Base-by-base conservation (phyloP, 1,284 basidiomycete genomes). In the Anthracocystis setariae region DNA sequence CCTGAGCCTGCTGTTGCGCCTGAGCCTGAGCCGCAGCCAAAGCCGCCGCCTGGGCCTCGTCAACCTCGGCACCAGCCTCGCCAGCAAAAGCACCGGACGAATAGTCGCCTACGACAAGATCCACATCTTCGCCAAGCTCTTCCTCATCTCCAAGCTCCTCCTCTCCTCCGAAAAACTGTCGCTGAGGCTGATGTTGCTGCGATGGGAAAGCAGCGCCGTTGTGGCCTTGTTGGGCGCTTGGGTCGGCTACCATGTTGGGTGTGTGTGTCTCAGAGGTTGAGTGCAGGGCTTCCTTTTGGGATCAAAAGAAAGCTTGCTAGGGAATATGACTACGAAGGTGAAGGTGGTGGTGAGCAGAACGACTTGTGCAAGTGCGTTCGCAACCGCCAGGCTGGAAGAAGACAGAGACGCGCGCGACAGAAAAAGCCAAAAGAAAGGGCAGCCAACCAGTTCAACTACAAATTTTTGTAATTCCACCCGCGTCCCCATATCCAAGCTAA, bases 11-110 rank as follows among this genome's bases (percentile, higher is more conserved):
- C 46, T 67, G 68, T 45, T 74, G 76, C 33, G 72, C 73, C 46
- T 80, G 77, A 21, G 56, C 67, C 51, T 73, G 73, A 5, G 76
- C 77, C 38, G 73, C 71, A n/a, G 74, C 72, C 17, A 75, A 59
- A 10, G 73, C 74, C 37, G 74, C 76, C 5, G 65, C 64, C 47
- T 73, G 70, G 9, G 64, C 60, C 50, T 73, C 63, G 42, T 73
- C 70, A 25, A 65, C 57, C 20, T 73, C 70, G 13, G 53, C 63
- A 33, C 60, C 64, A 15, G 58, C 64, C 20, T 58, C 67, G 21
- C 52, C 60, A 39, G 58, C 56, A 35, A 57, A 58, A 17, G 58
- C 32, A 24, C 48, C 46, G 42, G 48, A 37, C 17, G 32, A 52
- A 51, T 75, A 75, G 50, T 70, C 70, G 27, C 51, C 66, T 37